phyloP scores from a whole-genome alignment of 2,329 filamentous ascomycete species.

The Periconia sp. region DNA sequence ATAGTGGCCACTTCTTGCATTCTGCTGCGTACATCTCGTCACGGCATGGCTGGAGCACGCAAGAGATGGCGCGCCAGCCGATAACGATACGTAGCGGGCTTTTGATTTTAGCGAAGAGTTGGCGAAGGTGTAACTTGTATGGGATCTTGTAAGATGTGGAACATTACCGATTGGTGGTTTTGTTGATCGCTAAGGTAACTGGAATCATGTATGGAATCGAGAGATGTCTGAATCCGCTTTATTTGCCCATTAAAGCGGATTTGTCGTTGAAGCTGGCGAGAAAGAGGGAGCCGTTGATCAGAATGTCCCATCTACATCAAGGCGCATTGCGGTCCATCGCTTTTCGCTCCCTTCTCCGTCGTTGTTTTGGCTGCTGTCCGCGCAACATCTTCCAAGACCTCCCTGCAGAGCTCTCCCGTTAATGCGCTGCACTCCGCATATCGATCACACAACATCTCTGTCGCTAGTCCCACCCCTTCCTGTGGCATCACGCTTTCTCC shows the following conservation, averaged over 20 bases:
- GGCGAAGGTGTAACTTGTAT: no score
- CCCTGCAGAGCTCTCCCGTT: constrained; percentile 61
- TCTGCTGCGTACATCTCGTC: constrained; percentile 17
- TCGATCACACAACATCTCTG: constrained; percentile 61
- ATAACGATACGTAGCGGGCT: background rate
- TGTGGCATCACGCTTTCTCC: constrained; percentile 53
- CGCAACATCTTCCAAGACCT: constrained; percentile 64
- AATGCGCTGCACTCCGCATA: constrained; percentile 65
- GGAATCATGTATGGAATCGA: no score
- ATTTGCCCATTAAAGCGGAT: no score
- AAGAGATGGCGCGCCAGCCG: background rate
- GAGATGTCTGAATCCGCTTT: no score
- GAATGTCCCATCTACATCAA: constrained; percentile 10
- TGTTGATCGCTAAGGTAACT: no score
- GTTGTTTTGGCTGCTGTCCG: constrained; percentile 61
- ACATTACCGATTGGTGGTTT: no score
- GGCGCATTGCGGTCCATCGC: constrained; percentile 35
- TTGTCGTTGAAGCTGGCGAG: no score
- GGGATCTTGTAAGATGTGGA: no score
- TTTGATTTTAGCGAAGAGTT: no score
- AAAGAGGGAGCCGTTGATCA: no score
- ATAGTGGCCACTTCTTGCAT: background rate
- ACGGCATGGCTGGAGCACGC: constrained; percentile 15
- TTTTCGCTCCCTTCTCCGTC: constrained; percentile 56
- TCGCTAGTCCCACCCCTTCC: constrained; percentile 53